phyloP scores from a whole-genome alignment of 805 yeast species.

The Pichia paraexigua region DNA sequence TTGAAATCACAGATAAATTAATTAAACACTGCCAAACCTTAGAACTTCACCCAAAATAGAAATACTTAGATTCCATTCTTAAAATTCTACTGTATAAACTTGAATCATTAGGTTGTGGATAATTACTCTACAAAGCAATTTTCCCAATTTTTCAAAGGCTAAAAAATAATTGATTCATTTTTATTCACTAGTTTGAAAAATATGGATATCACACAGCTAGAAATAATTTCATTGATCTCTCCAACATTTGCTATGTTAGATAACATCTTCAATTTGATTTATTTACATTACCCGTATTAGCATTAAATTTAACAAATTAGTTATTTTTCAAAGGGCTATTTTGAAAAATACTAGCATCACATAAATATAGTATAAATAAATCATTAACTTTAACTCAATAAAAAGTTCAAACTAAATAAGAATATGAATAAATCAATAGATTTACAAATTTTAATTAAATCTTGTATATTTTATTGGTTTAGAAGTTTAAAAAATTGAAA shows the following conservation, averaged over 20 bases:
- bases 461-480: background rate
- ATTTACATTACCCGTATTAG: background rate
- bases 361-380: too few species aligned
- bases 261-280: background rate
- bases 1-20: background rate
- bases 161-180: background rate
- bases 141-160: background rate
- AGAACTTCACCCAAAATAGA: background rate
- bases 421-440: background rate
- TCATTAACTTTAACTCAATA: background rate
- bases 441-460: background rate
- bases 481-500: too few species aligned
- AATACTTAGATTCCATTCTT: background rate
- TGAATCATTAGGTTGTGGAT: background rate
- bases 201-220: background rate
- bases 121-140: background rate
- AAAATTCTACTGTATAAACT: background rate
- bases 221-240: background rate
- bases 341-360: background rate
- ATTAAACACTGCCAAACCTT: background rate
- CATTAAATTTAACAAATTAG: too few species aligned
- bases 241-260: background rate
- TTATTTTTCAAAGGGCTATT: too few species aligned
- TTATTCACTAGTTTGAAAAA: background rate
- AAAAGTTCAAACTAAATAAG: too few species aligned